These are phyloP conservation scores for Eucalyptus camaldulensis DNA, from an alignment of 345 rosid genomes.

Conservation along the genomic window DNA sequence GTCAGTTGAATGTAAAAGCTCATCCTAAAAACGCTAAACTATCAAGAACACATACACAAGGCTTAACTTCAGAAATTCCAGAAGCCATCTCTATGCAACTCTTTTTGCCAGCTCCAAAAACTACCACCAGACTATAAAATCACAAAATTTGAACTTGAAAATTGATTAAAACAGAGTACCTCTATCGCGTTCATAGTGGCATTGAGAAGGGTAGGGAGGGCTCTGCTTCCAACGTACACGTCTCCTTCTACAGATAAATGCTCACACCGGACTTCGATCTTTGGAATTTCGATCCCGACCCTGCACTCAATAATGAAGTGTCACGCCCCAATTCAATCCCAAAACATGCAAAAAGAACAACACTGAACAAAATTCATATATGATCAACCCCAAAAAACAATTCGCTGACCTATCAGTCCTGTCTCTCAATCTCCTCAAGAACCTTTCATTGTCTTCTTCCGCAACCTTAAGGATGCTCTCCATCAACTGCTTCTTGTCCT, in stretches of 20 bases:
- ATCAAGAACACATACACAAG: neutral
- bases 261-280: slow-evolving; percentile 68
- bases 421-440: slow-evolving; percentile 40
- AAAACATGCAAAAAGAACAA: neutral
- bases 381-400: neutral
- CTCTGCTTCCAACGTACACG: slow-evolving; percentile 69
- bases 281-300: slow-evolving; percentile 69
- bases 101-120: neutral
- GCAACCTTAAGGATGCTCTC: slow-evolving; percentile 46
- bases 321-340: neutral
- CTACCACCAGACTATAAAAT: neutral
- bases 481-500: slow-evolving; percentile 53
- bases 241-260: slow-evolving; percentile 51
- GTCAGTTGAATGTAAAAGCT: neutral
- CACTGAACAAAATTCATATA: neutral
- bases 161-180: slow-evolving; percentile 12
- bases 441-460: slow-evolving; percentile 65
- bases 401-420: slow-evolving; percentile 42
- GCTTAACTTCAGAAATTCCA: neutral
- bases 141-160: neutral
- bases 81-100: neutral
- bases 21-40: neutral
- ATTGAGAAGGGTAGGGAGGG: slow-evolving; percentile 67
- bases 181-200: slow-evolving; percentile 43
- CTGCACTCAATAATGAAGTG: slow-evolving; percentile 8